Percentiles rank a stretch among this genome's conserved stretches.
Conservation (phyloP, 441 rosid genomes). For the Lepidium campestre region DNA sequence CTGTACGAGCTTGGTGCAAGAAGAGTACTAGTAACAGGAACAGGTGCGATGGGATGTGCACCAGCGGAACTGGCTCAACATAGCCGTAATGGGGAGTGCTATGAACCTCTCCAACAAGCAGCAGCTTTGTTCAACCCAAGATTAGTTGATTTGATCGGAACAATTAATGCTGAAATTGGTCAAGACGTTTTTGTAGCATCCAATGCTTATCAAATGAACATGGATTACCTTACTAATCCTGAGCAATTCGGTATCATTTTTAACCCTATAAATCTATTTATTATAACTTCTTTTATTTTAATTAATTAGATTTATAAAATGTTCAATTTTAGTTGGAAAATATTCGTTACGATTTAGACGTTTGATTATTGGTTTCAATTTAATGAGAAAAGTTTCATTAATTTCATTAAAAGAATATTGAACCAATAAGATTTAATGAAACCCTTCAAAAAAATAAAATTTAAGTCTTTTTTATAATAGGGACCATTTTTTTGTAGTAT, state of each 20-base stretch:
- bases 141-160: constrained; percentile 43
- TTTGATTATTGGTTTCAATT: not conserved
- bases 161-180: constrained; percentile 51
- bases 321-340: not conserved
- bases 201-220: constrained; percentile 46
- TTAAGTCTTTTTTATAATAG: too few relatives aligned
- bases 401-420: not conserved
- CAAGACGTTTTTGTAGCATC: constrained; percentile 52
- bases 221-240: constrained; percentile 60
- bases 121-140: constrained; percentile 69
- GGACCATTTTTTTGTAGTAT: not conserved
- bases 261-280: not conserved
- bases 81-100: constrained; percentile 67
- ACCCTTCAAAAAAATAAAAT: too few relatives aligned
- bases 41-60: constrained; percentile 86
- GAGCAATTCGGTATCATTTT: constrained; percentile 47
- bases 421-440: not conserved
- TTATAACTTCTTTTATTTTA: not conserved
- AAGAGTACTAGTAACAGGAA: constrained; percentile 79
- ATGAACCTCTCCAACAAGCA: constrained; percentile 53
- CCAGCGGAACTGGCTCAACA: constrained; percentile 73
- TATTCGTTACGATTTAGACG: not conserved
- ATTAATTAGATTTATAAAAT: not conserved
- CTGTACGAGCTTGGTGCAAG: constrained; percentile 68
- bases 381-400: not conserved